phyloP scores from a whole-genome alignment of 306 rosid species.

The Casuarina glauca region DNA sequence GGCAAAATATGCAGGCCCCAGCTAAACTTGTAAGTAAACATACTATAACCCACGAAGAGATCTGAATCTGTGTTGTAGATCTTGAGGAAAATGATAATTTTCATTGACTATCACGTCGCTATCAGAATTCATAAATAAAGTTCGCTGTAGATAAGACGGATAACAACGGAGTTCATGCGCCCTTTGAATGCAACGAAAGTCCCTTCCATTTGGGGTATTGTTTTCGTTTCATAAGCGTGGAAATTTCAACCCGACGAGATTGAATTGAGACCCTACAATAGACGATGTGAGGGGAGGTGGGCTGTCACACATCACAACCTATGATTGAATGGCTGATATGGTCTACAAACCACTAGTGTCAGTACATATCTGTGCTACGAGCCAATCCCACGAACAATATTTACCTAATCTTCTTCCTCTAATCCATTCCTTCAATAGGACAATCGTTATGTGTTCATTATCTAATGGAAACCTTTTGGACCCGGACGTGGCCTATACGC shows the following conservation, averaged over 20 bases:
- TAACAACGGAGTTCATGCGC: background rate
- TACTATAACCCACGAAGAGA: too few relatives aligned
- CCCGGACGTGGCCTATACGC: background rate
- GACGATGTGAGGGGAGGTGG: background rate
- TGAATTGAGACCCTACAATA: background rate
- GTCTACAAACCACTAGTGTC: background rate
- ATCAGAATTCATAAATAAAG: background rate
- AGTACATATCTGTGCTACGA: too few relatives aligned
- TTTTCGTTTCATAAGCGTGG: background rate
- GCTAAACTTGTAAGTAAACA: too few relatives aligned
- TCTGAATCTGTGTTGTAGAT: too few relatives aligned
- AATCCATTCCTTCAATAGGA: too few relatives aligned
- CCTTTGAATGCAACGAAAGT: background rate
- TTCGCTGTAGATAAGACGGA: background rate
- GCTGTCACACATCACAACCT: background rate
- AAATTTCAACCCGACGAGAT: background rate
- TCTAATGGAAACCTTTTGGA: background rate
- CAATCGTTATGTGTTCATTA: too few relatives aligned
- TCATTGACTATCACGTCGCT: background rate
- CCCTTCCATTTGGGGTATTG: background rate
- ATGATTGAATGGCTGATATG: background rate
- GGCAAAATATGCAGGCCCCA: too few relatives aligned
- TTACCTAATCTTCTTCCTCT: too few relatives aligned
- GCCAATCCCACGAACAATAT: too few relatives aligned
- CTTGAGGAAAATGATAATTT: too few relatives aligned